Evolutionary conservation across 805 yeast genomes (phyloP).

Genomic region (Myxozyma mucilagina): DNA sequence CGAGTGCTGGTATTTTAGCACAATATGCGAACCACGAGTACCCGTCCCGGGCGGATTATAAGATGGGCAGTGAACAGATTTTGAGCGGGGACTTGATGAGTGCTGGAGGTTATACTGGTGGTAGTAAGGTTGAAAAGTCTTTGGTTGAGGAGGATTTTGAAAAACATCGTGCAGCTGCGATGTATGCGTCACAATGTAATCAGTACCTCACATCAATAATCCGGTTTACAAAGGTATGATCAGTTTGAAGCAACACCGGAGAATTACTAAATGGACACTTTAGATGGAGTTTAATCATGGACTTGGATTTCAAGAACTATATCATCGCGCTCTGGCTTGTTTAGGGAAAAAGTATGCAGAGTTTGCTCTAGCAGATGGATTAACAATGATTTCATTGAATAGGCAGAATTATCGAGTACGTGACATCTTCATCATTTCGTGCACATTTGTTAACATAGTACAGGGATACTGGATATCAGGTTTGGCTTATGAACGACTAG

Average conservation of each 20-base stretch:
- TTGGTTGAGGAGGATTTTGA: constrained; percentile 3
- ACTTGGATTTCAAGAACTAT: constrained; percentile 14
- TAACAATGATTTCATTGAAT: constrained; percentile 12
- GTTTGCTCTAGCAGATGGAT: constrained; percentile 19
- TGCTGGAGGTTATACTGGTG: neutral
- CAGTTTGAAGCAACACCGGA: neutral
- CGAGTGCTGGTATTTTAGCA: constrained; percentile 7
- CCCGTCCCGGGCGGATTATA: neutral
- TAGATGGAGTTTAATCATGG: constrained; percentile 23
- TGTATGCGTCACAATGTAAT: constrained; percentile 21
- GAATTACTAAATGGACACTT: no score
- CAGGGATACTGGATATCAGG: constrained; percentile 24
- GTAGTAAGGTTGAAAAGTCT: neutral
- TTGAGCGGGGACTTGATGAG: no score
- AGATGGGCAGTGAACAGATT: neutral
- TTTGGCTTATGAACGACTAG: constrained; percentile 11
- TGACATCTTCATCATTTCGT: neutral
- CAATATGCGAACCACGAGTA: constrained; percentile 9
- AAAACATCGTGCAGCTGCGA: constrained; percentile 17
- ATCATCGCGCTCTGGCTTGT: constrained; percentile 18
- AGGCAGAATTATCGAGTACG: constrained; percentile 15
- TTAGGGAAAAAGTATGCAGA: constrained; percentile 14
- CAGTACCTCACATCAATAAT: constrained; percentile 21
- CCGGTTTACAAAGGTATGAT: constrained; percentile 17
- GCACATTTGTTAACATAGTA: no score